Percentiles rank a stretch among this genome's conserved stretches.
Evolutionary conservation across 441 rosid genomes (phyloP).

Genomic region (Theobroma grandiflorum): DNA sequence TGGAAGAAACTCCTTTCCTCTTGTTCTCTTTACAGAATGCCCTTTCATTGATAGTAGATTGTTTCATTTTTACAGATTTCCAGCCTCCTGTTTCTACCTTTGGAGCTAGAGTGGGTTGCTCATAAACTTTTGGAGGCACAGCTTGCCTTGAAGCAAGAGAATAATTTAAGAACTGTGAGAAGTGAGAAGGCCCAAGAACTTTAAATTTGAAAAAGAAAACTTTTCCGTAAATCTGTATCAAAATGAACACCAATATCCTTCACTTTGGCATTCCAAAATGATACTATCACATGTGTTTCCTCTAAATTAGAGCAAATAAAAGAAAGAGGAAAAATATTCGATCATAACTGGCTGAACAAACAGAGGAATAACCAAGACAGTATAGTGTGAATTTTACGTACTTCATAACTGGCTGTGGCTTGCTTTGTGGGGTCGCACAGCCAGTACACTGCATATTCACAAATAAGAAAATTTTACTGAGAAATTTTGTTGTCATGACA

Average conservation of each 20-base stretch:
- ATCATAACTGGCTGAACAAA: not conserved
- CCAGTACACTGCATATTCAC: conserved; percentile 48
- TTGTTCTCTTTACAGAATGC: conserved; percentile 33
- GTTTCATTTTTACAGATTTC: conserved; percentile 62
- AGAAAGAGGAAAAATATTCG: not conserved
- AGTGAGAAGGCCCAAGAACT: conserved; percentile 11
- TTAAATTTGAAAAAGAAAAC: not conserved
- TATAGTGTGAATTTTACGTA: conserved; percentile 38
- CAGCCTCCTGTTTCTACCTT: conserved; percentile 65
- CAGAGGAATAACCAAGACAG: conserved; percentile 14
- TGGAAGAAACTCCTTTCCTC: conserved; percentile 34
- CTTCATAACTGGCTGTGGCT: conserved; percentile 51
- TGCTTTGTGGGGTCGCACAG: conserved; percentile 34
- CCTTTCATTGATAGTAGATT: conserved; percentile 33
- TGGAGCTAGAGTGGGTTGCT: conserved; percentile 38
- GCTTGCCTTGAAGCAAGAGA: conserved; percentile 52
- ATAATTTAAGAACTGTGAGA: conserved; percentile 16
- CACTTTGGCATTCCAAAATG: not conserved
- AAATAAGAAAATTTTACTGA: conserved; percentile 21
- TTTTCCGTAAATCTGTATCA: not conserved
- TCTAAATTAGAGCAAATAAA: not conserved
- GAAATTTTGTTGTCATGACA: not conserved
- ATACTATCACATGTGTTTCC: not conserved
- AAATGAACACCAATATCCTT: not conserved
- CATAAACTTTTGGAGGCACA: conserved; percentile 37